Conservation (phyloP, 495 filamentous ascomycete species). For the Talaromyces trachyspermus region DNA sequence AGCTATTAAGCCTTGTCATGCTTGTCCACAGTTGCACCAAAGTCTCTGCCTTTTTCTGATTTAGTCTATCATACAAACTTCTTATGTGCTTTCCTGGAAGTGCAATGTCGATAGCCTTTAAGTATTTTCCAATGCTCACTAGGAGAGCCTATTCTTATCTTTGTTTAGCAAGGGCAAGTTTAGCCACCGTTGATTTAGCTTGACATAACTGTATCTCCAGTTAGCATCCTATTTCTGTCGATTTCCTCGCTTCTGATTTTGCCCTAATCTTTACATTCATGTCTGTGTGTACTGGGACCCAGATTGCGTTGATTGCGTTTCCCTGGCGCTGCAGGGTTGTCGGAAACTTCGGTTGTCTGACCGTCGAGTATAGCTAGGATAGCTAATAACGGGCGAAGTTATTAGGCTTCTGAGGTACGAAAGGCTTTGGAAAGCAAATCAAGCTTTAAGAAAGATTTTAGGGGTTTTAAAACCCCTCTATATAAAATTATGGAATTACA, state of each 20-base stretch:
- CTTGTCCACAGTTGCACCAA: neutral
- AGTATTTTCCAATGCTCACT: neutral
- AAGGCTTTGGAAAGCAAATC: no score
- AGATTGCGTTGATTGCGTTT: neutral
- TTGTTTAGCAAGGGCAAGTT: neutral
- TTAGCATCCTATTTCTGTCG: neutral
- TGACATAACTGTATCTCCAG: neutral
- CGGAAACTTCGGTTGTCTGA: no score
- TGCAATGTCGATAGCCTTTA: neutral
- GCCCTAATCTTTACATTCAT: neutral
- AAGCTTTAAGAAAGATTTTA: no score
- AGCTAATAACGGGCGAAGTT: no score
- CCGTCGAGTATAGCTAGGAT: no score
- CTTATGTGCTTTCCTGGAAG: neutral
- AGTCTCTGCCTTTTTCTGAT: slow-evolving; percentile 1
- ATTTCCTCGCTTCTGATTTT: neutral
- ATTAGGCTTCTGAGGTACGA: no score
- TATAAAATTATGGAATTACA: no score
- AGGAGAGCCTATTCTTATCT: neutral
- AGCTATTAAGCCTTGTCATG: slow-evolving; percentile 4
- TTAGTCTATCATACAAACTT: slow-evolving; percentile 8
- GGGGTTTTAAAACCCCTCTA: no score
- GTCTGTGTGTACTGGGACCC: neutral
- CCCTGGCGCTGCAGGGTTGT: neutral
- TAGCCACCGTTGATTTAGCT: neutral